phyloP scores from a whole-genome alignment of 108 stramenopile genomes.

The Nitzschia putrida region DNA sequence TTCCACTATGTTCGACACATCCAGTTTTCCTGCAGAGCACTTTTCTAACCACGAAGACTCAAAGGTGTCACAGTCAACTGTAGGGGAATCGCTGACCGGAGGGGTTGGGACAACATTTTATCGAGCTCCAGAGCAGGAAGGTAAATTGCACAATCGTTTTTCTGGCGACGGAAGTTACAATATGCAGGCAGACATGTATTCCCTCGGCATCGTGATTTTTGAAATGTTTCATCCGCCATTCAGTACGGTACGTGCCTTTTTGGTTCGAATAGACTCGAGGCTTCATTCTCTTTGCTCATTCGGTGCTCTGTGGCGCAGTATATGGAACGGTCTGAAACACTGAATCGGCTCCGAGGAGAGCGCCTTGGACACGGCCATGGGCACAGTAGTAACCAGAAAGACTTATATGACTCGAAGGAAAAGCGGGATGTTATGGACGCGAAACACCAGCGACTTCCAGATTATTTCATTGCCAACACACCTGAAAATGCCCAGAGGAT shows the following conservation, averaged over 20 bases:
- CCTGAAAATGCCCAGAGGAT: conserved; percentile 66
- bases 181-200: conserved; percentile 82
- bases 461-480: conserved; percentile 38
- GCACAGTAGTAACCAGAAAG: not conserved
- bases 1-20: not conserved
- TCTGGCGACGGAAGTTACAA: conserved; percentile 51
- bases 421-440: too few relatives aligned
- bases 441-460: conserved; percentile 59
- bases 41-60: not conserved
- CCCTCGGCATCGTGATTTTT: conserved; percentile 73
- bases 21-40: not conserved
- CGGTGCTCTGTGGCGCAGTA: too few relatives aligned
- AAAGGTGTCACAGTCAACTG: conserved; percentile 1
- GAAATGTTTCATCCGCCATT: conserved; percentile 78
- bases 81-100: conserved; percentile 66
- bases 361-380: not conserved
- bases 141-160: conserved; percentile 7
- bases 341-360: conserved; percentile 28
- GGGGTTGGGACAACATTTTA: conserved; percentile 81
- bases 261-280: conserved; percentile 39
- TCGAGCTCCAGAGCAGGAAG: conserved; percentile 72
- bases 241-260: conserved; percentile 34
- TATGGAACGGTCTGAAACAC: conserved; percentile 37
- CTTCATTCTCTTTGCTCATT: not conserved
- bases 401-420: conserved; percentile 15